Evolutionary conservation across 2,329 filamentous ascomycete genomes (phyloP).

Genomic region (Periconia macrospinosa): DNA sequence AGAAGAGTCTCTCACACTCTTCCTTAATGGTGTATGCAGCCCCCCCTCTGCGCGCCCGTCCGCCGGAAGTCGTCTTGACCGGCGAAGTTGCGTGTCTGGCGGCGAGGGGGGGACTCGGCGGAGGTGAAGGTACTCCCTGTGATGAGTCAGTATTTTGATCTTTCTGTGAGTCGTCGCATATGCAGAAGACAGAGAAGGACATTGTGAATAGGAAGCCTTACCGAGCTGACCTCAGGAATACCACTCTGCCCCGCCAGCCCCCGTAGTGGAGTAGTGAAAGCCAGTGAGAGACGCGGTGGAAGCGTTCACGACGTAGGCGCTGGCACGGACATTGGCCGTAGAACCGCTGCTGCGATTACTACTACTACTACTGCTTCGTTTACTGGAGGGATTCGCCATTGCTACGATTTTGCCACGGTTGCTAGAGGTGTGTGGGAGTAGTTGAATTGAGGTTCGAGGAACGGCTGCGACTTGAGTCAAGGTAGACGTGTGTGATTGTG

Average conservation of each 20-base stretch:
- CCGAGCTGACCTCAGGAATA: constrained; percentile 51
- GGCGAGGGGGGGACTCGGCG: constrained; percentile 86
- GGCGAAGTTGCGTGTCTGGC: constrained; percentile 67
- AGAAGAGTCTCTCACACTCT: constrained; percentile 99
- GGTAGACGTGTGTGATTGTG: background rate
- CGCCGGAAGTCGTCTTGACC: constrained; percentile 48
- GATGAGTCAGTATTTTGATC: constrained; percentile 11
- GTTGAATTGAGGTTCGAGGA: background rate
- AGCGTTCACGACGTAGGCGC: constrained; percentile 82
- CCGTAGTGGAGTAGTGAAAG: constrained; percentile 95
- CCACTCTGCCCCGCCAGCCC: constrained; percentile 65
- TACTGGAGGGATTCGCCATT: constrained; percentile 72
- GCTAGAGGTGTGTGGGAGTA: constrained; percentile 15
- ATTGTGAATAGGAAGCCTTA: constrained; percentile 21
- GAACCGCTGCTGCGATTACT: constrained; percentile 62
- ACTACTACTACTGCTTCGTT: constrained; percentile 73
- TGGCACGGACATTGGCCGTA: constrained; percentile 80
- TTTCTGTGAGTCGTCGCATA: background rate
- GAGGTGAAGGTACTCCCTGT: constrained; percentile 80
- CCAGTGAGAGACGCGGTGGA: constrained; percentile 71
- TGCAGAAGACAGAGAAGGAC: background rate
- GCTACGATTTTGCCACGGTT: constrained; percentile 52
- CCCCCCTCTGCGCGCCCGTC: constrained; percentile 69
- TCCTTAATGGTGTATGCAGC: constrained; percentile 94
- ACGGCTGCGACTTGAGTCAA: background rate